phyloP scores from a whole-genome alignment of 75 land plant species.

The Adiantum capillusveneris region DNA sequence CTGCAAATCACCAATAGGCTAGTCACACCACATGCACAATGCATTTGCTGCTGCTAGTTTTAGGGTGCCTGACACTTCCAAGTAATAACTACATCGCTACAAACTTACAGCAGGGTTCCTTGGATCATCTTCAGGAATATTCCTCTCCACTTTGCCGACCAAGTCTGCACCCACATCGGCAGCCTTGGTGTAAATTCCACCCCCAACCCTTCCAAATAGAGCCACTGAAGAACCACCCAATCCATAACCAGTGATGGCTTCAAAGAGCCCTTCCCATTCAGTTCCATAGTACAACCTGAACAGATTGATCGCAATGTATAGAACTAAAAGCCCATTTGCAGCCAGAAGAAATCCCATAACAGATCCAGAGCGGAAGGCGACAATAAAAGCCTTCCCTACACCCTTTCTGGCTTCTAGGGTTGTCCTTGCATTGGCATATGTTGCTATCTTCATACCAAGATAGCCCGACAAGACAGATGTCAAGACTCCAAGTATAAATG shows the following conservation, averaged over 20 bases:
- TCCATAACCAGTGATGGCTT: constrained; percentile 88
- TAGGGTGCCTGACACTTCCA: not conserved
- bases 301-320: constrained; percentile 42
- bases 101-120: too few relatives aligned
- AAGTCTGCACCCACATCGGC: constrained; percentile 80
- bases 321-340: constrained; percentile 57
- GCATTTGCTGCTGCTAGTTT: not conserved
- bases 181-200: constrained; percentile 70
- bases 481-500: constrained; percentile 61
- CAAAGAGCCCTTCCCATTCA: constrained; percentile 67
- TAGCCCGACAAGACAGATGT: constrained; percentile 74
- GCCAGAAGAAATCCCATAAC: constrained; percentile 55
- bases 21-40: not conserved
- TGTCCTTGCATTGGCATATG: constrained; percentile 72
- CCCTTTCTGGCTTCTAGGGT: constrained; percentile 63
- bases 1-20: not conserved
- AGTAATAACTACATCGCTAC: constrained; percentile 21
- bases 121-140: too few relatives aligned
- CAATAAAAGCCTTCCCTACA: constrained; percentile 60
- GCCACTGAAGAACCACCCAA: constrained; percentile 91
- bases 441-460: constrained; percentile 55
- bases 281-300: constrained; percentile 54
- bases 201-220: constrained; percentile 70
- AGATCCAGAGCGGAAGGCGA: constrained; percentile 65
- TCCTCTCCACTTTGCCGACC: constrained; percentile 64